Evolutionary conservation across 306 rosid species (phyloP).

Genomic region (Malus sieversii): DNA sequence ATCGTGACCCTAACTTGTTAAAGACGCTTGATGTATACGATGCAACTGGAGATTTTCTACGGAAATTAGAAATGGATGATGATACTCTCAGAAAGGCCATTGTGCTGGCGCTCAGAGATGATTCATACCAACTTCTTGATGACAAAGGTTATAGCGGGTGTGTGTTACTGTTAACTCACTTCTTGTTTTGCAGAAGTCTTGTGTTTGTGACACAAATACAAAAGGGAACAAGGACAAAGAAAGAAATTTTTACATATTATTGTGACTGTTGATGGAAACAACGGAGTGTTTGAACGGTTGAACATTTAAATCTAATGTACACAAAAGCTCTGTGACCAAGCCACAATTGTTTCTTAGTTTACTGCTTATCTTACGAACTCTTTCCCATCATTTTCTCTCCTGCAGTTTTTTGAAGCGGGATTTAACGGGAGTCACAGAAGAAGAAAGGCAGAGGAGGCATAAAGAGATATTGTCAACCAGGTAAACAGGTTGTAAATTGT

Average conservation of each 20-base stretch:
- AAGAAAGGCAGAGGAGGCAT: constrained; percentile 79
- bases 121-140: constrained; percentile 95
- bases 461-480: constrained; percentile 88
- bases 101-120: constrained; percentile 93
- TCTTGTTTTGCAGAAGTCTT: neutral
- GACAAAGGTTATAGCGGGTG: constrained; percentile 98
- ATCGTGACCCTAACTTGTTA: constrained; percentile 90
- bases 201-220: neutral
- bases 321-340: neutral
- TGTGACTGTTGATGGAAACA: neutral
- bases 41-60: constrained; percentile 82
- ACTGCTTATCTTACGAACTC: neutral
- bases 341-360: neutral
- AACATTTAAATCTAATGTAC: neutral
- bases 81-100: constrained; percentile 81
- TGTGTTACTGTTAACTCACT: neutral
- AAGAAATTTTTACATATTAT: neutral
- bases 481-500: constrained; percentile 30
- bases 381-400: neutral
- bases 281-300: neutral
- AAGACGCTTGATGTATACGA: constrained; percentile 90
- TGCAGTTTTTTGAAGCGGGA: constrained; percentile 59
- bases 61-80: constrained; percentile 63
- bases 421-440: constrained; percentile 79
- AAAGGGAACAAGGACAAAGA: neutral